Conservation (phyloP, 2,329 filamentous ascomycete species). For the Colletotrichum nymphaeae region DNA sequence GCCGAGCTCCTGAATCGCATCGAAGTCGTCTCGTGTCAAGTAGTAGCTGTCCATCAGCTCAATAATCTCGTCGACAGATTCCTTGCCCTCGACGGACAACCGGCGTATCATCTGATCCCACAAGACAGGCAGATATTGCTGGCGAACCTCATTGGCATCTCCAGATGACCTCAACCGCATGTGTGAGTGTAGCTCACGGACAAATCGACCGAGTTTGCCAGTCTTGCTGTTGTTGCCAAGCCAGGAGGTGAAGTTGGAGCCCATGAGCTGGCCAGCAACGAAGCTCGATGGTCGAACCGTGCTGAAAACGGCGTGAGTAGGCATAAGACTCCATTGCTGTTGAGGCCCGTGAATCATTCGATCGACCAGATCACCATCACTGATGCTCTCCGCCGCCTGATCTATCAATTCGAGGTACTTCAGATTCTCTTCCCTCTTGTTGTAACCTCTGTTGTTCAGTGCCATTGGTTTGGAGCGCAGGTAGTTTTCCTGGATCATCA, state of each 20-base stretch:
- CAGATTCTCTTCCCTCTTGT: slow-evolving; percentile 76
- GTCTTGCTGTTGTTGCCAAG: slow-evolving; percentile 94
- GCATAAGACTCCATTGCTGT: slow-evolving; percentile 99
- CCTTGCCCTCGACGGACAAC: slow-evolving; percentile 83
- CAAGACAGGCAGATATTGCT: slow-evolving; percentile 91
- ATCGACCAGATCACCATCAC: slow-evolving; percentile 95
- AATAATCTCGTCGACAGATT: slow-evolving; percentile 84
- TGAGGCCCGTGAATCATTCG: slow-evolving; percentile 98
- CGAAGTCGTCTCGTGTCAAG: slow-evolving; percentile 93
- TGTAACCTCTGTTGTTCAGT: slow-evolving; percentile 67
- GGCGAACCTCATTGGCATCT: slow-evolving; percentile 91
- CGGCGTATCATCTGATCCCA: slow-evolving; percentile 84
- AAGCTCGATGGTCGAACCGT: slow-evolving; percentile 93
- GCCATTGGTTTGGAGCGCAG: slow-evolving; percentile 81
- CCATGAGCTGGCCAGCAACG: slow-evolving; percentile 80
- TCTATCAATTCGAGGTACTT: slow-evolving; percentile 90
- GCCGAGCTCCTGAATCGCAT: slow-evolving; percentile 90
- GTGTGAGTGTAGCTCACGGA: slow-evolving; percentile 96
- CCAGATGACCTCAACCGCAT: slow-evolving; percentile 93
- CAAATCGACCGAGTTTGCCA: slow-evolving; percentile 79
- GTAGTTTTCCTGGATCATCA: slow-evolving; percentile 99
- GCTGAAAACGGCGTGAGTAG: slow-evolving; percentile 93
- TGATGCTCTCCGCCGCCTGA: slow-evolving; percentile 93
- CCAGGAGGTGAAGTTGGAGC: slow-evolving; percentile 88
- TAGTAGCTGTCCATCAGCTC: slow-evolving; percentile 98